Base-by-base conservation (phyloP, 2,329 filamentous ascomycete species). In the Ceratocystis huliohia region DNA sequence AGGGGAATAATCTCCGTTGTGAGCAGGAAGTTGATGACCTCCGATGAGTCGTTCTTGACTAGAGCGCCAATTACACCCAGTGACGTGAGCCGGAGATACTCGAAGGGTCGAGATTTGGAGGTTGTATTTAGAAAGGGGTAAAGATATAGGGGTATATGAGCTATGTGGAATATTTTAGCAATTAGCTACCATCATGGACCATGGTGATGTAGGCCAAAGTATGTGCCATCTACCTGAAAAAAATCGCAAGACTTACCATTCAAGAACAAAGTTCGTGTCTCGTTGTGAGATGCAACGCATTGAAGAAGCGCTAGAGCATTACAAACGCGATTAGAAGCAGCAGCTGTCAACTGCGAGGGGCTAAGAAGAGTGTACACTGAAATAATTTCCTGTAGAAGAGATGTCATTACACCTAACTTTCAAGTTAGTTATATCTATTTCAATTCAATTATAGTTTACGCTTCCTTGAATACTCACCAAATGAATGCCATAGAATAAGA, bases 61-160 rank as follows among this genome's bases (percentile, higher is more conserved):
- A 99, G 81, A 1, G 94, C 94, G 67, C 94, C 94, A 70, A 99
- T 97, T 37, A 99, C 94, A 65, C 94, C 94, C 25, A 99, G 84
- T 20, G 92, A 96, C 0, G 94, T 99, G 44, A 99, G 84, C 64
- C 94, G 91, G 65, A 99, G 84, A 74, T 99, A 99, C 76, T 99
- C 94, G 75, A 97, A 99, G 0, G 94, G 94, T 65, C 94, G 86
- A 41, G 92, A 96, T 77, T 99, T 99, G 44, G 94, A 97, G 0
- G 94, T 99, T 2, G 94, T 99, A 78, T 99, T 99, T 69, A 99
- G 85, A 74, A 99, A 99, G 0, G 94, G 94, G 72, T 99, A 99
- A 67, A 99, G 86, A 76, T 96, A 99, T 63, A 99, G 84, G 6
- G 94, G 94, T 68, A 99, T 97, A 73, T 99, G 94, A 48, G 94